phyloP scores from a whole-genome alignment of 78 protist genomes.

The Chrysochromulina parva region DNA sequence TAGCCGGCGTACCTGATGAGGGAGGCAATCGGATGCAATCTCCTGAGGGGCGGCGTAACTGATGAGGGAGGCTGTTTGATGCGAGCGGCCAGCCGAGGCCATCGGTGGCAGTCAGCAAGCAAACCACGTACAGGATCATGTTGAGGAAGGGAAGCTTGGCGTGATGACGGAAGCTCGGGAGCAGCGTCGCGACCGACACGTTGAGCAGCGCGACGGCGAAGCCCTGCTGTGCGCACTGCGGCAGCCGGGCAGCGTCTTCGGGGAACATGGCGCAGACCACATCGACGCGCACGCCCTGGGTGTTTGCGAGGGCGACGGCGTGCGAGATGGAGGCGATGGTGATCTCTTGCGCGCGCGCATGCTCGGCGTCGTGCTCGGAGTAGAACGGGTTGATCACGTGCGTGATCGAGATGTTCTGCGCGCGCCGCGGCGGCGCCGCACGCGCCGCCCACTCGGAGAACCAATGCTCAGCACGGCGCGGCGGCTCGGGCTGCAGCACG shows the following conservation, averaged over 20 bases:
- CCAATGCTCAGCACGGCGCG: neutral
- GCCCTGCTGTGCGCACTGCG: neutral
- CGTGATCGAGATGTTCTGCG: neutral
- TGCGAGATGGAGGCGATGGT: neutral
- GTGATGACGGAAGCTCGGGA: neutral
- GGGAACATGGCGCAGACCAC: neutral
- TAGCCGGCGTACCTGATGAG: neutral
- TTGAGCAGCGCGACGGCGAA: neutral
- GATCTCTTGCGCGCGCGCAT: too few species aligned
- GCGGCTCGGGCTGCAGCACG: neutral
- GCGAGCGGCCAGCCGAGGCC: too few species aligned
- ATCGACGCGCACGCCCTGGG: neutral
- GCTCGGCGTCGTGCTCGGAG: neutral
- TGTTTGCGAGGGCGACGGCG: neutral
- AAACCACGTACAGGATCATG: neutral
- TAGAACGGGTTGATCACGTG: conserved; percentile 19
- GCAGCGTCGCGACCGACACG: neutral
- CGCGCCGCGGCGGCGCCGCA: neutral
- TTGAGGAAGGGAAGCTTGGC: neutral
- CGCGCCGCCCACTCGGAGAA: neutral
- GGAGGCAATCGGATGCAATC: too few species aligned
- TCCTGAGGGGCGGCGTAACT: too few species aligned
- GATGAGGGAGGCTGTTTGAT: too few species aligned
- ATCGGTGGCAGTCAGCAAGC: too few species aligned
- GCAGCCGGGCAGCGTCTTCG: too few species aligned